These are phyloP conservation scores for Euphorbia corollata DNA, from an alignment of 441 rosid genomes.

Conservation along the genomic window DNA sequence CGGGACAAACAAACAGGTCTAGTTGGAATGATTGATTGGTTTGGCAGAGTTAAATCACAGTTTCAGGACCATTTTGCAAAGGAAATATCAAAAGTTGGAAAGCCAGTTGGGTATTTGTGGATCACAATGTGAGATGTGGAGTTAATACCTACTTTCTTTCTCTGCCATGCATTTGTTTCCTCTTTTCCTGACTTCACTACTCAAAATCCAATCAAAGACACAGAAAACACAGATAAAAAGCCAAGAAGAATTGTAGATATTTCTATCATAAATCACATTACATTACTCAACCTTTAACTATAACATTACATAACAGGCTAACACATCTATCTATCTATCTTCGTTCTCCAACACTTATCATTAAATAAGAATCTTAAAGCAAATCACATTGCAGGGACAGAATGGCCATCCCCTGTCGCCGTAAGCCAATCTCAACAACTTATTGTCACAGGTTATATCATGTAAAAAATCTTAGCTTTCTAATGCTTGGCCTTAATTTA, in stretches of 20 bases:
- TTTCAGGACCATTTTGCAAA: no score
- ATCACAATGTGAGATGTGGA: not conserved
- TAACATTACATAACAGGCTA: not conserved
- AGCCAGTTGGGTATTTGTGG: no score
- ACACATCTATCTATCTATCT: not conserved
- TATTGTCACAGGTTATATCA: constrained; percentile 5
- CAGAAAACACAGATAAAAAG: not conserved
- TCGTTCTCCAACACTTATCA: not conserved
- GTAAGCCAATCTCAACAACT: not conserved
- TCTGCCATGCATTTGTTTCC: not conserved
- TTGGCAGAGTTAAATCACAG: no score
- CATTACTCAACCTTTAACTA: not conserved
- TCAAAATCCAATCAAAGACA: not conserved
- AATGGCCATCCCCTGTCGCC: not conserved
- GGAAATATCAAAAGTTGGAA: no score
- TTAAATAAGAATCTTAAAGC: constrained; percentile 8
- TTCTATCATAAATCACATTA: not conserved
- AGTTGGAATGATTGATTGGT: no score
- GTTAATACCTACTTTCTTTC: not conserved
- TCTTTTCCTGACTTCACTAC: not conserved
- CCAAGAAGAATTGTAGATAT: not conserved
- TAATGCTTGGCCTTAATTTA: not conserved
- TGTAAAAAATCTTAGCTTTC: constrained; percentile 12
- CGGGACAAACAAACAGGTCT: no score
- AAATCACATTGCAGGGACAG: not conserved